Evolutionary conservation across 2,329 filamentous ascomycete genomes (phyloP), one percentile per base, ranked within the genome.

Genomic region (Penicillium glabrum): DNA sequence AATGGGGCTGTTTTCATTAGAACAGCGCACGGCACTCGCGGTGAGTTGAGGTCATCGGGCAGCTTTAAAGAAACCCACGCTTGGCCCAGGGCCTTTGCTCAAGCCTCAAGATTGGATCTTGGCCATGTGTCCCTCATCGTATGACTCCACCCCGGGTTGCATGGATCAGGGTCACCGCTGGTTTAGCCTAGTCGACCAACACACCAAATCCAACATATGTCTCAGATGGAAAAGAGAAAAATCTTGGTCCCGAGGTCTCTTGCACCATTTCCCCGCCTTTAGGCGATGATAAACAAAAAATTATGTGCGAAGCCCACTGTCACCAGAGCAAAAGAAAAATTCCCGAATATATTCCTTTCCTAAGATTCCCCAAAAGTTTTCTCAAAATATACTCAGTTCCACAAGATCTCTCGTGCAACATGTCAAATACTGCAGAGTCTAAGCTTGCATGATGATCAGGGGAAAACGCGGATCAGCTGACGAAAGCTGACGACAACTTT

Each of bases 391-490:
- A 37, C 47, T 21, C 19, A 14, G 31, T 14, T n/a, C n/a, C 33
- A 27, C 37, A 31, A 51, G 39, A 46, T 46, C 26, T 49, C 29
- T 44, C 11, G 45, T 29, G 23, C 39, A 23, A 29, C 53, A 39
- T 23, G 10, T n/a, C 21, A 16, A 10, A 19, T 19, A 39, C 23
- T 44, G 21, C 27, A 21, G 49, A 23, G 16, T 21, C 29, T 19
- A 35, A 46, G 14, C 47, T 27, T 57, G 47, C 47, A 53, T 46
- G 51, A 54, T 45, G 48, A 46, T 57, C 55, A 58, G 48, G 54
- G 54, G 58, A 23, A 39, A 41, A 50, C 26, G 51, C 33, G 39
- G 54, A 55, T 60, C 51, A 29, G 57, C 44, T 45, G 54, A 57
- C 51, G 50, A 51, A 39, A 21, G 51, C 54, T 51, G 54, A 54